Evolutionary conservation across 371 early-diverging fungal genomes (phyloP), one percentile per base, ranked within the genome.

Genomic region (Mortierella sp.): DNA sequence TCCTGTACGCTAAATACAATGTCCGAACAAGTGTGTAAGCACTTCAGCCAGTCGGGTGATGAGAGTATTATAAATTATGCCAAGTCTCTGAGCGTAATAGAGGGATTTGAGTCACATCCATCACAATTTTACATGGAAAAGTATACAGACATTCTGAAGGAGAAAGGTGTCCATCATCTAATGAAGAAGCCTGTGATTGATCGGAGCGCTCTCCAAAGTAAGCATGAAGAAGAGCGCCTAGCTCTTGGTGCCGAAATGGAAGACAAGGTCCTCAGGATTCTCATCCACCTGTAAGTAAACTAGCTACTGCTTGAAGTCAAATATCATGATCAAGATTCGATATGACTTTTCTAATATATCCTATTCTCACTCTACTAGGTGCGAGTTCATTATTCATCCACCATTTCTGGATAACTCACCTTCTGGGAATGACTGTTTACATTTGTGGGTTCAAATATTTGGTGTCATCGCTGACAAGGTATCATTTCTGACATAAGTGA

Each of bases 1-100:
- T 62, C 62, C 1, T 62, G 62, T 32, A 26, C 32, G 1, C 45
- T 62, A 17, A 62, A 62, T 32, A 62, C 62, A 23, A 62, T 62
- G 49, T 62, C 62, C 31, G 49, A 28, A 2, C 8, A n/a, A 28
- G 62, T 29, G 12, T 62, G 49, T 32, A 32, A 49, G 62, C 49
- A 62, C 22, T 62, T 62, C 32, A 26, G 23, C 19, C 3, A 62
- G 34, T 31, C 62, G 8, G 51, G 26, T 3, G 15, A 59, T 6
- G 62, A 49, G 29, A 45, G 19, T n/a, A 5, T 49, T 12, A 31
- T 62, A 9, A 37, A 45, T 29, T 2, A 32, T 9, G 62, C 62
- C 26, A 45, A 31, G 19, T 28, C 62, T 8, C 22, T 31, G 17
- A 62, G 62, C 23, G 32, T 49, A 26, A 62, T 62, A 29, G 29